Evolutionary conservation across 805 yeast genomes (phyloP), one percentile per base, ranked within the genome.

Genomic region (Sungouiozyma intestinalis): DNA sequence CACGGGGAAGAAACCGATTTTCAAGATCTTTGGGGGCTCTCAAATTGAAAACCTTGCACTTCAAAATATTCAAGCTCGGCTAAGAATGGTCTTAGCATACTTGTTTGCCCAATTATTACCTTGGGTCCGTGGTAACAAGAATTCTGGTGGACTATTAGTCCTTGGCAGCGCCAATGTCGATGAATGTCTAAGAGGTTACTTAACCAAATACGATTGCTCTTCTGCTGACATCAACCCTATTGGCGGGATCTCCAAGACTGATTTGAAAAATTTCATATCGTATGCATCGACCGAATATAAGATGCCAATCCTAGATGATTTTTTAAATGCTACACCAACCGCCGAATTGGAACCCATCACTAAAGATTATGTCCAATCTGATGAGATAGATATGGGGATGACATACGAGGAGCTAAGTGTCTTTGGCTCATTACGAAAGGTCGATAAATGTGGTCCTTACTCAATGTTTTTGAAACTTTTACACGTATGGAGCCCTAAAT

Each of bases 341-440:
- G 99, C 99, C 0, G 99, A 92, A 60, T 73, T 92, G 40, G 99
- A 92, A 57, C 99, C 99, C 31, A 90, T 86, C 41, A 92, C 98
- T 0, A 79, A 82, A 49, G 72, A 77, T 43, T 90, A 92, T 53
- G 94, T 90, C 14, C 99, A 92, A 63, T 83, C 94, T 27, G 99
- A 92, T 62, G 99, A 92, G 63, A 79, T 76, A 13, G 99, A 92
- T 58, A 92, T 92, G 99, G 99, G 99, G 2, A 83, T 94, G 81
- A 84, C 96, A 0, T 92, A 92, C 55, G 94, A 88, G 49, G 98
- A 92, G 58, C 72, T 92, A 45, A 81, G 95, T 29, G 70, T 83
- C 5, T 88, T 92, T 67, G 99, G 99, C 13, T 73, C 83, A 45
- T 71, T 92, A 47, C 75, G 99, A 50, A 92, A 92, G 63, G 81